Evolutionary conservation across 306 rosid species (phyloP).

Genomic region (Benincasa hispida): DNA sequence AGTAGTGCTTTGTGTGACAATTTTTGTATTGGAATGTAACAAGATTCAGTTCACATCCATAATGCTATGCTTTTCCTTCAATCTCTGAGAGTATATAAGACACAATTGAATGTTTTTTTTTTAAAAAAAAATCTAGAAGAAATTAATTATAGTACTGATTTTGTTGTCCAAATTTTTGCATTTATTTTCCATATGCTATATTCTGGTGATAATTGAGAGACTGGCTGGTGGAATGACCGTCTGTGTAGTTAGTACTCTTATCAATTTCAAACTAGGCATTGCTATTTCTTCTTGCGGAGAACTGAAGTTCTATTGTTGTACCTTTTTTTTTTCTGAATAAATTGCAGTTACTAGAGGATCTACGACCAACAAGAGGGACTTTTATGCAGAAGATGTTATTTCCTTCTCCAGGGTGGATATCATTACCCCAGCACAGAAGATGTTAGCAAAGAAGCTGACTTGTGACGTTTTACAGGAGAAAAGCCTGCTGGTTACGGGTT

Average conservation of each 20-base stretch:
- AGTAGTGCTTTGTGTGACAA: neutral
- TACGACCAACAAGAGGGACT: conserved; percentile 25
- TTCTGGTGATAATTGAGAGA: neutral
- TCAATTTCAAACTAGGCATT: neutral
- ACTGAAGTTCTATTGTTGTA: neutral
- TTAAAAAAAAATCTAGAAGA: neutral
- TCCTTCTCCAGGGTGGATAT: conserved; percentile 74
- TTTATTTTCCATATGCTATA: neutral
- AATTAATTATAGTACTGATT: neutral
- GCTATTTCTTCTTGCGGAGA: neutral
- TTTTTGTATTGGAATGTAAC: neutral
- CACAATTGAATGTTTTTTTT: neutral
- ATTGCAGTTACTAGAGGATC: conserved; percentile 20
- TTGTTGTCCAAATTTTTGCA: neutral
- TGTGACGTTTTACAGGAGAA: conserved; percentile 59
- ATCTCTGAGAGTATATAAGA: neutral
- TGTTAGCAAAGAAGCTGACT: conserved; percentile 78
- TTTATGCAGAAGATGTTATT: conserved; percentile 43
- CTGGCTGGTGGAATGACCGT: neutral
- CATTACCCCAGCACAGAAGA: conserved; percentile 75
- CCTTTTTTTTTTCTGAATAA: conserved; percentile 21
- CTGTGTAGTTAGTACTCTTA: neutral
- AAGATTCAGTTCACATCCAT: neutral
- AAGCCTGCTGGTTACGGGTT: conserved; percentile 95
- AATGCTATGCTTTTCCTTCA: neutral